Evolutionary conservation across 1,284 basidiomycete species (phyloP).

Genomic region (Exsudoporus floridanus): DNA sequence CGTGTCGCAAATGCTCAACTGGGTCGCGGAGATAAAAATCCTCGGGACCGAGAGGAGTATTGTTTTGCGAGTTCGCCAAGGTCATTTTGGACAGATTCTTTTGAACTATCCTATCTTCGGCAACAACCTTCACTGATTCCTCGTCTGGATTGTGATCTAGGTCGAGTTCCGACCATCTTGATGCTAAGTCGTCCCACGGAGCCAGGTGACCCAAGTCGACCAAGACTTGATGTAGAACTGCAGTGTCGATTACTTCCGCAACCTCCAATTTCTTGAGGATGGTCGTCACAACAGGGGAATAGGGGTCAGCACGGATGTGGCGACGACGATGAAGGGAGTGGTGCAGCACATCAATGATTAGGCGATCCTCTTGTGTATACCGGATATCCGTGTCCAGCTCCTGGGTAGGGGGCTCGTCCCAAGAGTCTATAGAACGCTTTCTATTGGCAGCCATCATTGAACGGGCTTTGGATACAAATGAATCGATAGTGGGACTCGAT

Average conservation of each 20-base stretch:
- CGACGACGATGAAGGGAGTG: slow-evolving; percentile 61
- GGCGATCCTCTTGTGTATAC: slow-evolving; percentile 60
- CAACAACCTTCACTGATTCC: slow-evolving; percentile 31
- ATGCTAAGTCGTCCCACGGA: slow-evolving; percentile 69
- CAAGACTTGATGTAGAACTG: slow-evolving; percentile 48
- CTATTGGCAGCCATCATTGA: slow-evolving; percentile 39
- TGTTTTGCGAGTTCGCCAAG: slow-evolving; percentile 4
- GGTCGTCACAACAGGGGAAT: slow-evolving; percentile 49
- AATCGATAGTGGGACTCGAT: slow-evolving; percentile 44
- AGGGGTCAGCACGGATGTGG: slow-evolving; percentile 65
- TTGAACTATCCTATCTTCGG: slow-evolving; percentile 38
- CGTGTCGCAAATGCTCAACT: slow-evolving; percentile 70
- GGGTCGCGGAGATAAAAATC: slow-evolving; percentile 61
- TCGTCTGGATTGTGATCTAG: slow-evolving; percentile 39
- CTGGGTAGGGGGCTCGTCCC: slow-evolving; percentile 34
- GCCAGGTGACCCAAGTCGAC: slow-evolving; percentile 68
- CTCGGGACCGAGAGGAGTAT: slow-evolving; percentile 47
- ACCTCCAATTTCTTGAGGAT: slow-evolving; percentile 61
- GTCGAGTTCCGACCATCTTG: slow-evolving; percentile 37
- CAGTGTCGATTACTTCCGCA: slow-evolving; percentile 39
- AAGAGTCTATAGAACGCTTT: slow-evolving; percentile 35
- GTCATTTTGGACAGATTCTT: slow-evolving; percentile 22
- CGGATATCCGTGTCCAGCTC: slow-evolving; percentile 34
- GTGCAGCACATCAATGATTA: slow-evolving; percentile 67
- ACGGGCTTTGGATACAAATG: slow-evolving; percentile 61